Conservation (phyloP, 768 basidiomycete species). For the Amanita jacksonii region DNA sequence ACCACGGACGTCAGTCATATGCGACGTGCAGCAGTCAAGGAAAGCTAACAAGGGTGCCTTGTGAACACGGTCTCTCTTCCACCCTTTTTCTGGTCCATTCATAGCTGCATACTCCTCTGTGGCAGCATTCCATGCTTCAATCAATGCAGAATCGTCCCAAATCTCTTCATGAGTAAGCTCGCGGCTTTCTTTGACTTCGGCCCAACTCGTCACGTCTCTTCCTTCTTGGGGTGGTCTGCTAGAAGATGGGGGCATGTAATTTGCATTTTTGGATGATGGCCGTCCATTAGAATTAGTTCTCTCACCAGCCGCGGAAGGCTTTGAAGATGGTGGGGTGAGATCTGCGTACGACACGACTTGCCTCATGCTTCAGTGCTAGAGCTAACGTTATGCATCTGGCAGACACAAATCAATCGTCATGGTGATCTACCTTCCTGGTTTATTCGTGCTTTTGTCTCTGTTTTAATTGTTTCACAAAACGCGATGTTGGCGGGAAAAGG, state of each 20-base stretch:
- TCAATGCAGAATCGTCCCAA: constrained; percentile 80
- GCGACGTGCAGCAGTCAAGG: neutral
- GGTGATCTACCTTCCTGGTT: no score
- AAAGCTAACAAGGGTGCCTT: constrained; percentile 61
- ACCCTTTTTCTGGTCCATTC: constrained; percentile 59
- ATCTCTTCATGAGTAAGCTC: constrained; percentile 65
- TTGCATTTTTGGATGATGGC: neutral
- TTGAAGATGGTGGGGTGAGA: constrained; percentile 37
- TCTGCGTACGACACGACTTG: constrained; percentile 54
- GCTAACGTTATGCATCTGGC: no score
- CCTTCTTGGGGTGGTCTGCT: neutral
- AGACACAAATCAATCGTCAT: no score
- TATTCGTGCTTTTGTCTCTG: no score
- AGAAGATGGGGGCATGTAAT: neutral
- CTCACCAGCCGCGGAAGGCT: constrained; percentile 12
- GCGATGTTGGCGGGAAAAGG: no score
- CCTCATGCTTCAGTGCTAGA: no score
- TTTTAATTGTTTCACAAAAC: no score
- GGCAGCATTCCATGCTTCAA: constrained; percentile 80
- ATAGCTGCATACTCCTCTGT: constrained; percentile 70
- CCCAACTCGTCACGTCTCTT: constrained; percentile 4
- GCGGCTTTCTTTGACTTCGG: constrained; percentile 38
- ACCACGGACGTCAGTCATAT: constrained; percentile 1
- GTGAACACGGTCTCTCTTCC: constrained; percentile 63
- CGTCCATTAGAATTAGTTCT: neutral